Conservation (phyloP, 1,284 basidiomycete species). For the Veloboletus limbatus region DNA sequence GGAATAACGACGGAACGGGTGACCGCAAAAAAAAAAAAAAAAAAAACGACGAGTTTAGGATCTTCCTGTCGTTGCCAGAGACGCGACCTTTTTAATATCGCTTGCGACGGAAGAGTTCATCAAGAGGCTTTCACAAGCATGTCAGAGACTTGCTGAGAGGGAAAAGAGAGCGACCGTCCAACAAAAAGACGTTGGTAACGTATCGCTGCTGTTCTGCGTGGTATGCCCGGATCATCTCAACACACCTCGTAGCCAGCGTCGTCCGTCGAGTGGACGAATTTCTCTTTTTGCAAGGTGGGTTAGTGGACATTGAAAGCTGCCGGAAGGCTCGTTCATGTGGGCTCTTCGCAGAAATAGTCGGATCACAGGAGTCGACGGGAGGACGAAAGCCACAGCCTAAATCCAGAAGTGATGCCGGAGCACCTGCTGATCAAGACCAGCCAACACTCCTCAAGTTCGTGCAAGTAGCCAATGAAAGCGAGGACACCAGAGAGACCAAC, state of each 20-base stretch:
- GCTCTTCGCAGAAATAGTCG: constrained; percentile 50
- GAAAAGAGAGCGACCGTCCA: constrained; percentile 68
- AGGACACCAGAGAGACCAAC: constrained; percentile 17
- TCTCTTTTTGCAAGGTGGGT: constrained; percentile 63
- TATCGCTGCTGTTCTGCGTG: background rate
- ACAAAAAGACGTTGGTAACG: constrained; percentile 65
- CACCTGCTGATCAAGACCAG: constrained; percentile 18
- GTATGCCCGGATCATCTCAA: background rate
- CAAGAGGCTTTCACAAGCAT: constrained; percentile 58
- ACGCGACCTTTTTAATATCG: constrained; percentile 71
- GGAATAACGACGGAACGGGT: background rate
- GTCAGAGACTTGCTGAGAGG: constrained; percentile 55
- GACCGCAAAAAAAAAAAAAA: constrained; percentile 8
- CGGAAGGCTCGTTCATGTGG: constrained; percentile 6
- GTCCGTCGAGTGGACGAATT: constrained; percentile 69
- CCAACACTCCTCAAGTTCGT: constrained; percentile 49
- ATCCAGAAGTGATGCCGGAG: constrained; percentile 17
- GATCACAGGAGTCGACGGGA: constrained; percentile 43
- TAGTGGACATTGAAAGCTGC: constrained; percentile 35
- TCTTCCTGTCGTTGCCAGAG: constrained; percentile 66
- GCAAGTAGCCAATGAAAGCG: constrained; percentile 21
- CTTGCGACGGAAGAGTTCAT: constrained; percentile 80
- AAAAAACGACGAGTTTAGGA: constrained; percentile 56
- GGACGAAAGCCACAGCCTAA: constrained; percentile 42
- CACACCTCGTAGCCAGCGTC: constrained; percentile 45